Conservation (phyloP, 768 basidiomycete species). For the Lactarius indigo region DNA sequence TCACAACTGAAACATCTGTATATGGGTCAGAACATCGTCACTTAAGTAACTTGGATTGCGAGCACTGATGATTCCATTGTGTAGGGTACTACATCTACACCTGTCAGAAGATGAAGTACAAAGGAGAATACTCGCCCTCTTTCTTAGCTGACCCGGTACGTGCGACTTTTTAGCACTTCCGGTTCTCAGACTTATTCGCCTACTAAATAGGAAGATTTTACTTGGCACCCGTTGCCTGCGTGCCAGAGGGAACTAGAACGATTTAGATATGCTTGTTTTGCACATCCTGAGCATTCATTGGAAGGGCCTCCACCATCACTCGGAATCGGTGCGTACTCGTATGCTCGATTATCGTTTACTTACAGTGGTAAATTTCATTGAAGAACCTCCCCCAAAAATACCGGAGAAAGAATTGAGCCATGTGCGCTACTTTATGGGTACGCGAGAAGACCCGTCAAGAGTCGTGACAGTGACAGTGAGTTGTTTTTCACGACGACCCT, state of each 20-base stretch:
- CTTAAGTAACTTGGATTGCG: background rate
- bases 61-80: background rate
- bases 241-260: conserved; percentile 62
- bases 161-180: background rate
- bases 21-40: conserved; percentile 60
- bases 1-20: conserved; percentile 66
- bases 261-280: conserved; percentile 68
- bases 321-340: conserved; percentile 2
- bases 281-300: conserved; percentile 55
- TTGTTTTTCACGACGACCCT: background rate
- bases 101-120: conserved; percentile 95
- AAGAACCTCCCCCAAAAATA: conserved; percentile 18
- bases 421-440: conserved; percentile 3
- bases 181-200: background rate
- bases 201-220: conserved; percentile 60
- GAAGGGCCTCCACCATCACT: background rate
- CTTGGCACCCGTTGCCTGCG: conserved; percentile 64
- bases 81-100: conserved; percentile 90
- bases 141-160: conserved; percentile 82
- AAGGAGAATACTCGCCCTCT: conserved; percentile 89
- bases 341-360: too few species aligned
- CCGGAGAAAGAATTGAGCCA: background rate
- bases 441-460: background rate
- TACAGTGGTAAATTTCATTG: background rate
- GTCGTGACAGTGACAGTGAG: conserved; percentile 16